Evolutionary conservation across 2,329 filamentous ascomycete species (phyloP).

Genomic region (Blastomyces parvus): DNA sequence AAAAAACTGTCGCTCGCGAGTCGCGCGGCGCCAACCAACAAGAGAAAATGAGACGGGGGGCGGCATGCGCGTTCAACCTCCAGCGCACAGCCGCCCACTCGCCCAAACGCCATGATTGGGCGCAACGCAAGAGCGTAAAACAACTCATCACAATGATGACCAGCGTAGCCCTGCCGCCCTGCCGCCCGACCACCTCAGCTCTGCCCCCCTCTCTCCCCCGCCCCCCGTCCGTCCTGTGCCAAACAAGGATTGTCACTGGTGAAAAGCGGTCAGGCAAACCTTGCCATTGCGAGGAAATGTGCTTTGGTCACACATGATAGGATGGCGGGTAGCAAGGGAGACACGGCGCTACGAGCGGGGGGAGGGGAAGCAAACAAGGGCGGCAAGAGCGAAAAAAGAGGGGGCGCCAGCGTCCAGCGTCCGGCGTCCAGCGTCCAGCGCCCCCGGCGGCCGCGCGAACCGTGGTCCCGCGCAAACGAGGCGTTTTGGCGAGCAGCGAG

Average conservation of each 20-base stretch:
- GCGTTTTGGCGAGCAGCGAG: constrained; percentile 6
- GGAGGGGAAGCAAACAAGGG: not conserved
- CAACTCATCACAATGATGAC: no score
- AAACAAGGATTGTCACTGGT: not conserved
- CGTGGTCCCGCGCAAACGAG: constrained; percentile 1
- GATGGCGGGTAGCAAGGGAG: not conserved
- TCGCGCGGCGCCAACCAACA: not conserved
- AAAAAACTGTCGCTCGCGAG: not conserved
- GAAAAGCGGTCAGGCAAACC: not conserved
- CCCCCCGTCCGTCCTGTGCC: not conserved
- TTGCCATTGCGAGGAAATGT: not conserved
- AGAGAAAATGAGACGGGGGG: not conserved
- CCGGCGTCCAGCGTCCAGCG: not conserved
- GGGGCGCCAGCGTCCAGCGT: not conserved
- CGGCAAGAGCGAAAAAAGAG: not conserved
- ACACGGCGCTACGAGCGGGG: not conserved
- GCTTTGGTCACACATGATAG: not conserved
- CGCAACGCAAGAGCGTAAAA: no score
- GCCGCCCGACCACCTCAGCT: not conserved
- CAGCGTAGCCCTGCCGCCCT: no score
- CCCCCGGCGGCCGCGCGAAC: not conserved
- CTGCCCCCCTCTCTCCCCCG: not conserved
- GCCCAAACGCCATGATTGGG: not conserved
- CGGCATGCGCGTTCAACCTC: not conserved
- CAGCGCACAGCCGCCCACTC: not conserved